phyloP scores from a whole-genome alignment of 257 asterid genomes.

The Solanum chiquidenum region DNA sequence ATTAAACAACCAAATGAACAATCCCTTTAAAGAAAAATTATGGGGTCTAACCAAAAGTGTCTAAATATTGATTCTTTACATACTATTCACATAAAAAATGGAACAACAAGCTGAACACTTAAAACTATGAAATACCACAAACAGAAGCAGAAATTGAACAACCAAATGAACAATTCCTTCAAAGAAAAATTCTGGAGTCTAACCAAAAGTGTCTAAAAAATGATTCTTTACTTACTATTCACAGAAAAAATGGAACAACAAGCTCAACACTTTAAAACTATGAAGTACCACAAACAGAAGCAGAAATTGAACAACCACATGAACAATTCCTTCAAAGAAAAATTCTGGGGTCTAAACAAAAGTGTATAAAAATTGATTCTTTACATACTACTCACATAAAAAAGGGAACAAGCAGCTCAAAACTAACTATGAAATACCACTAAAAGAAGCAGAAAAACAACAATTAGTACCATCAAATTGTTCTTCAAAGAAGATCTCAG shows the following conservation, averaged over 20 bases:
- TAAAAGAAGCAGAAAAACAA: not conserved
- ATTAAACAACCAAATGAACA: not conserved
- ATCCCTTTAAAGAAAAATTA: not conserved
- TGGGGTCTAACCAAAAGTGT: not conserved
- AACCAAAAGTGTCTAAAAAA: not conserved
- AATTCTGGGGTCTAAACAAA: not conserved
- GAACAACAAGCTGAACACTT: not conserved
- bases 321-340: not conserved
- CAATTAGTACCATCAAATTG: constrained; percentile 59
- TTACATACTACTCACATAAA: not conserved
- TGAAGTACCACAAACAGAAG: not conserved
- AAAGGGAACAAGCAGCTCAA: not conserved
- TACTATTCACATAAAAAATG: not conserved
- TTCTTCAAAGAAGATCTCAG: constrained; percentile 85
- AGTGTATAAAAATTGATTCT: not conserved
- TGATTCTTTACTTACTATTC: not conserved
- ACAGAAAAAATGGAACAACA: not conserved
- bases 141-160: not conserved
- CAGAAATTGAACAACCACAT: not conserved
- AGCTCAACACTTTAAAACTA: not conserved
- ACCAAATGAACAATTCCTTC: not conserved
- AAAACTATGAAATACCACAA: not conserved
- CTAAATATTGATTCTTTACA: not conserved
- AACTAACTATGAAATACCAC: not conserved
- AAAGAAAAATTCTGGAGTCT: not conserved